Conservation (phyloP, 768 basidiomycete species). For the Rhodotorula babjevae region DNA sequence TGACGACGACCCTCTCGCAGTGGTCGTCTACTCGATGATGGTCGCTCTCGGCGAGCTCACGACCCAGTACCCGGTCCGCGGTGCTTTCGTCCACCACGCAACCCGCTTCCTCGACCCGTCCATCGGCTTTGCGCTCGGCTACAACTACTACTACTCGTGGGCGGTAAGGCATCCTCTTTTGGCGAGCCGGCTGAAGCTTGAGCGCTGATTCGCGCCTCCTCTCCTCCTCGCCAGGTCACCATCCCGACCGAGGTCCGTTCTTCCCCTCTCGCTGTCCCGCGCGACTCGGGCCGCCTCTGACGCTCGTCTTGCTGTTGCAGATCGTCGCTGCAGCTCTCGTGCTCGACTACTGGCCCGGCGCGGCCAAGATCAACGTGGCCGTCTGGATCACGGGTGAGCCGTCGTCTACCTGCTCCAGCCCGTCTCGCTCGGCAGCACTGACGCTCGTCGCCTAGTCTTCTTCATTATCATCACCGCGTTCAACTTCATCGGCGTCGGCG, state of each 20-base stretch:
- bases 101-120: slow-evolving; percentile 49
- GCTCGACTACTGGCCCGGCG: slow-evolving; percentile 36
- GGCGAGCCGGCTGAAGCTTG: too few species aligned
- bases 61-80: slow-evolving; percentile 46
- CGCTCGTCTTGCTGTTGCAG: not conserved
- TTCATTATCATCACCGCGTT: slow-evolving; percentile 27
- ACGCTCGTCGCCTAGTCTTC: slow-evolving; percentile 6
- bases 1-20: not conserved
- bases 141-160: slow-evolving; percentile 30
- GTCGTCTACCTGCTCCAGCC: too few species aligned
- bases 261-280: too few species aligned
- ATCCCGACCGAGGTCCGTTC: not conserved
- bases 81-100: slow-evolving; percentile 53
- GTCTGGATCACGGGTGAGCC: slow-evolving; percentile 32
- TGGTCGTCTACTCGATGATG: slow-evolving; percentile 22
- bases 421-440: too few species aligned
- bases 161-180: not conserved
- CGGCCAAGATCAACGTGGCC: slow-evolving; percentile 18
- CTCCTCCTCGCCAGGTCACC: too few species aligned
- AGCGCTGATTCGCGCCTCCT: too few species aligned
- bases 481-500: slow-evolving; percentile 40
- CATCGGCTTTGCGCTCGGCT: slow-evolving; percentile 40
- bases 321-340: slow-evolving; percentile 37
- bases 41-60: slow-evolving; percentile 44
- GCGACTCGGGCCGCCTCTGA: too few species aligned